A percentile compares a stretch with the other conserved stretches of the same genome.
These are phyloP conservation scores for Irpex sp. DNA, from an alignment of 1,284 basidiomycete genomes.

Conservation along the genomic window DNA sequence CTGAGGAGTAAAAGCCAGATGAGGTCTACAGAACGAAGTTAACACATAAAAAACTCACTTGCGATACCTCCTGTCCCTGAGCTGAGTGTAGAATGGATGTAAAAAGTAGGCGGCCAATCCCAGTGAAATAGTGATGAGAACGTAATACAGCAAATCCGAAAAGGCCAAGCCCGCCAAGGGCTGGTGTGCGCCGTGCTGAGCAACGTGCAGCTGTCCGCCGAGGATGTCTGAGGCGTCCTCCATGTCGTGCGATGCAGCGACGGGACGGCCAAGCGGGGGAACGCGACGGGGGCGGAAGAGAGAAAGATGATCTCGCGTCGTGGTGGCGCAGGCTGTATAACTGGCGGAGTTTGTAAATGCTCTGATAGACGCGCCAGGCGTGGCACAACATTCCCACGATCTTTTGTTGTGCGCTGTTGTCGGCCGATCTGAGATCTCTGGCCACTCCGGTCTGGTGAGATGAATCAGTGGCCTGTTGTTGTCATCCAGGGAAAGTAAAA, in stretches of 20 bases:
- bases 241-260: conserved; percentile 29
- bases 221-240: conserved; percentile 61
- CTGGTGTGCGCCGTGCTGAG: conserved; percentile 28
- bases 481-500: background rate
- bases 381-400: conserved; percentile 5
- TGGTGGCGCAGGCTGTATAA: conserved; percentile 15
- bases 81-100: conserved; percentile 33
- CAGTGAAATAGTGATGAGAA: conserved; percentile 13
- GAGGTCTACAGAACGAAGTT: conserved; percentile 7
- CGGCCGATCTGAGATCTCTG: background rate
- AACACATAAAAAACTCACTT: conserved; percentile 41
- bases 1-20: conserved; percentile 24
- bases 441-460: background rate
- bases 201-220: conserved; percentile 47
- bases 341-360: conserved; percentile 22
- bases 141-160: conserved; percentile 20
- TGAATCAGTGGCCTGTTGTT: background rate
- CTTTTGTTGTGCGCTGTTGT: background rate
- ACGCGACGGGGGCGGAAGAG: conserved; percentile 17
- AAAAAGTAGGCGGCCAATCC: conserved; percentile 18
- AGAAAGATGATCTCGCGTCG: conserved; percentile 17
- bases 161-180: conserved; percentile 31
- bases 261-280: conserved; percentile 23
- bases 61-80: conserved; percentile 55
- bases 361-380: background rate